Conservation (phyloP, 768 basidiomycete genomes). For the Suillus americanus region DNA sequence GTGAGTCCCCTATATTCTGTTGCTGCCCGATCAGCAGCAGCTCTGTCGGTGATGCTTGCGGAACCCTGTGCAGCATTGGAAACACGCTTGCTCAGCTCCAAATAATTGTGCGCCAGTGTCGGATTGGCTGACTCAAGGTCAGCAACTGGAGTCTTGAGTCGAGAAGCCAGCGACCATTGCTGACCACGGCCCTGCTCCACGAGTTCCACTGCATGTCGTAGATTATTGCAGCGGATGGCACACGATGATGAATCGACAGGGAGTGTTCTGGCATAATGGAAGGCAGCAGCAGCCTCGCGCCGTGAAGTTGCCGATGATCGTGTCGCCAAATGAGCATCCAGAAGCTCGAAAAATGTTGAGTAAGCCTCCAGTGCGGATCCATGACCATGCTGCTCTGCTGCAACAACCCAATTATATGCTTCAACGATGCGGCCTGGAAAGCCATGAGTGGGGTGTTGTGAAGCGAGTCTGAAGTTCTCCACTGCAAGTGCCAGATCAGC, state of each 20-base stretch:
- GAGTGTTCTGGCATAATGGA: too few relatives aligned
- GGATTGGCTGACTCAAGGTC: constrained; percentile 10
- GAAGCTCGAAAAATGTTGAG: too few relatives aligned
- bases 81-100: constrained; percentile 10
- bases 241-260: too few relatives aligned
- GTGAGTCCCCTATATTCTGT: too few relatives aligned
- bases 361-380: background rate
- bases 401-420: background rate
- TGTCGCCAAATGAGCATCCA: too few relatives aligned
- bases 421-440: background rate
- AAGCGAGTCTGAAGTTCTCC: constrained; percentile 29
- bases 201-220: constrained; percentile 16
- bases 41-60: too few relatives aligned
- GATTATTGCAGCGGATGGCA: too few relatives aligned
- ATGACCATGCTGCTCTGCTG: background rate
- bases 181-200: constrained; percentile 29
- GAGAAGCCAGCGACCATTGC: constrained; percentile 27
- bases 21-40: too few relatives aligned
- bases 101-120: constrained; percentile 8
- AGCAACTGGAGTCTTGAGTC: constrained; percentile 25
- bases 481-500: constrained; percentile 12
- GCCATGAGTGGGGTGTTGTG: background rate
- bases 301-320: too few relatives aligned
- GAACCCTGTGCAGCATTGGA: background rate
- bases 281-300: too few relatives aligned